phyloP scores from a whole-genome alignment of 2,329 filamentous ascomycete species.

The Geoglossum cookeanum region DNA sequence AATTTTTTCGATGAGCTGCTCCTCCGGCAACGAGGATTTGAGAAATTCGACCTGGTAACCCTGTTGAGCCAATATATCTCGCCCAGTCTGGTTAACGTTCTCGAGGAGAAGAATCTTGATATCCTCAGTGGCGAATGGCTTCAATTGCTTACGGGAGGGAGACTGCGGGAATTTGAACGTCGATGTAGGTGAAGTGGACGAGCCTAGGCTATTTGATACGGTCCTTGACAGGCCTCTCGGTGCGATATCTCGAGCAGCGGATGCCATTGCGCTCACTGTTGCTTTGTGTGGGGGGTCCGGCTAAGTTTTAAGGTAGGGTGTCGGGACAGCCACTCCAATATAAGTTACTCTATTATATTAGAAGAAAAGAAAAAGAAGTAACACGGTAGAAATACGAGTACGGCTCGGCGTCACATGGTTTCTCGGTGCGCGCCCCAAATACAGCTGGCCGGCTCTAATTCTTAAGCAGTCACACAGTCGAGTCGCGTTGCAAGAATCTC shows the following conservation, averaged over 20 bases:
- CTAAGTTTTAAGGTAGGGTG: no score
- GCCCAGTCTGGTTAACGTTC: conserved; percentile 84
- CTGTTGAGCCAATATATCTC: conserved; percentile 62
- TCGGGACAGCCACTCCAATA: no score
- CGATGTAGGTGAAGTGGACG: conserved; percentile 57
- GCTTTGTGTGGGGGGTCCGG: neutral
- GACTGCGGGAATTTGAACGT: conserved; percentile 50
- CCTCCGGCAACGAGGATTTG: conserved; percentile 78
- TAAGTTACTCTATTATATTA: no score
- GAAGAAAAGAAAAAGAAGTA: no score
- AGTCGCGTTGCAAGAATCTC: no score
- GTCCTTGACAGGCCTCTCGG: neutral
- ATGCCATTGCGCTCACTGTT: neutral
- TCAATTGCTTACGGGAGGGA: conserved; percentile 52
- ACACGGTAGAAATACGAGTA: no score
- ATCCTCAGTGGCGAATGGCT: conserved; percentile 88
- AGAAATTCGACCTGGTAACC: conserved; percentile 91
- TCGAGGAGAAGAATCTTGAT: conserved; percentile 92
- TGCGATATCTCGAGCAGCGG: conserved; percentile 1
- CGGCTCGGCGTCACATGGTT: no score
- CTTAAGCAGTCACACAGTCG: no score
- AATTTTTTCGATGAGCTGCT: conserved; percentile 93
- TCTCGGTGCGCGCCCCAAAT: no score
- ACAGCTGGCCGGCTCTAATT: no score
- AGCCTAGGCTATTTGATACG: conserved; percentile 39